phyloP scores from a whole-genome alignment of 73 alveolate genomes.

The Paramecium sonneborni region DNA sequence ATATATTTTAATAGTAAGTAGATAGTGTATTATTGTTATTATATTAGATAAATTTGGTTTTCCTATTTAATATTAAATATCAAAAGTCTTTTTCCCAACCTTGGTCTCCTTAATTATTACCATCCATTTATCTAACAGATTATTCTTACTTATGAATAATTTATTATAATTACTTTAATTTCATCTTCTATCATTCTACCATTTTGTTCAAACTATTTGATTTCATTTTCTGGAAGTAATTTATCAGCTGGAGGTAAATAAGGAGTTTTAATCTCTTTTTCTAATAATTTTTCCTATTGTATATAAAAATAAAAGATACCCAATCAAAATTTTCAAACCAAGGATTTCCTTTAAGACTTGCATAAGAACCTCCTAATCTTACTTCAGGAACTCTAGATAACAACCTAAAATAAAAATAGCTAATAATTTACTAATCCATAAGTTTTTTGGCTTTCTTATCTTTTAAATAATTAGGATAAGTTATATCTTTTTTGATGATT shows the following conservation, averaged over 20 bases:
- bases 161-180: constrained; percentile 4
- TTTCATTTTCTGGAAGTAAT: constrained; percentile 52
- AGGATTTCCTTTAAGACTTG: constrained; percentile 67
- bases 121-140: constrained; percentile 3
- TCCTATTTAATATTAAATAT: not conserved
- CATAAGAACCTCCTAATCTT: constrained; percentile 70
- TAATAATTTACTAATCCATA: constrained; percentile 64
- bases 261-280: constrained; percentile 62
- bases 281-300: constrained; percentile 45
- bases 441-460: constrained; percentile 74
- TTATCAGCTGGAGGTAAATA: constrained; percentile 60
- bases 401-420: constrained; percentile 30
- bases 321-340: constrained; percentile 77
- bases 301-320: constrained; percentile 13
- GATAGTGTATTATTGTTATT: not conserved
- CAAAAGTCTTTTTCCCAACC: constrained; percentile 53
- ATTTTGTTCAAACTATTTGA: constrained; percentile 40
- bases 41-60: not conserved
- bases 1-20: not conserved
- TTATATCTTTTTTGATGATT: constrained; percentile 73
- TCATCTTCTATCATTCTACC: constrained; percentile 51
- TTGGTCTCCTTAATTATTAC: constrained; percentile 1
- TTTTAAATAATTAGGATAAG: constrained; percentile 72
- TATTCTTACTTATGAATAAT: not conserved
- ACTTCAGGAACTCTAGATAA: constrained; percentile 72